Base-by-base conservation (phyloP, 108 stramenopile species). In the Fragilaria crotonensis region DNA sequence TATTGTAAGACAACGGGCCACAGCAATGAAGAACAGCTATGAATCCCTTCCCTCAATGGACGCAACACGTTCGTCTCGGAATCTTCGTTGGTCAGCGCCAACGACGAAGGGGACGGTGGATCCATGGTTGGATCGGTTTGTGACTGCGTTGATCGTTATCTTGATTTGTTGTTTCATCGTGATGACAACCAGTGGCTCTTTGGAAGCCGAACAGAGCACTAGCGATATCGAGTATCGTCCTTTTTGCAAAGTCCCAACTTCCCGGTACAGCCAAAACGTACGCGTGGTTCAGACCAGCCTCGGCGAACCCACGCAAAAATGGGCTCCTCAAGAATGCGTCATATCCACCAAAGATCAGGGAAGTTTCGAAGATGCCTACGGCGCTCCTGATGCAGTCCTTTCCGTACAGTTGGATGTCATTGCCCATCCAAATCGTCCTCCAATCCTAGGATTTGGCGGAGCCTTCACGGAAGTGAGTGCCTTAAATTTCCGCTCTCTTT, bases 381-480 rank as follows among this genome's bases (percentile, higher is more conserved):
- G 65, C 11, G 44, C 55, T 30, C 85, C 85, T 17, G 79, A 82
- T 46, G 85, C 89, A 4, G 70, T 68, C 26, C 60, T 91, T 20
- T 30, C 72, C 20, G 69, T 75, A 11, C 55, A 87, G 47, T 73
- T 81, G 62, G 33, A 46, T 25, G 49, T 45, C 3, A 41, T 59
- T 9, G 63, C 82, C 32, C 85, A 85, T 62, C 48, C 61, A 5
- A 41, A 83, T n/a, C 72, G 81, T 3, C 2, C 4, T 5, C 79
- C 84, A 44, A 95, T 97, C 48, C 26, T 91, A 4, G 97, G 97
- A 25, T 97, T 97, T 71, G 97, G 97, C 0, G 97, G 89, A 5
- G 97, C 97, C 4, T 97, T 97, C 64, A 97, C 97, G n/a, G 97
- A 97, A 62, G 87, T 94, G 1, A 52, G 93, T 5, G 81, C 90